A percentile compares a stretch with the other conserved stretches of the same genome.
phyloP scores from a whole-genome alignment of 208 protist genomes.

The Leishmania martiniquensis region DNA sequence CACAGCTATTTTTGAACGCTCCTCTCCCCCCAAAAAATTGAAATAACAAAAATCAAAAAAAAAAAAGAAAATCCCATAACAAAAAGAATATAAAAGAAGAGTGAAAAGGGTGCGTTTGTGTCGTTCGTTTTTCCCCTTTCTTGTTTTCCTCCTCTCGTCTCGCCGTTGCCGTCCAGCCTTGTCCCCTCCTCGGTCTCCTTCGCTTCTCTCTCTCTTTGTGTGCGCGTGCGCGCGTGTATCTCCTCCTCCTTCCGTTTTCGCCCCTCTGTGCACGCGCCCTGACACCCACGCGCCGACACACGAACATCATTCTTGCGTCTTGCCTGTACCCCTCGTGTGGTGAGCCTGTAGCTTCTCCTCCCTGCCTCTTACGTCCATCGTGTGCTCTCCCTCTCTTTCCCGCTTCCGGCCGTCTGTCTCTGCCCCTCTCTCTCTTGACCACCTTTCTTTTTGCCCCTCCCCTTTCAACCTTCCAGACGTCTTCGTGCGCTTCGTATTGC shows the following conservation, averaged over 20 bases:
- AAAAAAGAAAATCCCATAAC: constrained; percentile 39
- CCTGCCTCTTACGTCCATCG: not conserved
- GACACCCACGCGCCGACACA: not conserved
- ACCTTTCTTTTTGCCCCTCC: not conserved
- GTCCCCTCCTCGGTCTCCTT: not conserved
- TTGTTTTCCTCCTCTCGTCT: not conserved
- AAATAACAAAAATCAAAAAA: constrained; percentile 55
- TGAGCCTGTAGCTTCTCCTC: not conserved
- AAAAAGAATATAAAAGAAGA: constrained; percentile 35
- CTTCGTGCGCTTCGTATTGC: not conserved
- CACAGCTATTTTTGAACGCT: constrained; percentile 38
- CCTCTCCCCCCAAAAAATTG: constrained; percentile 30
- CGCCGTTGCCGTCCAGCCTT: not conserved
- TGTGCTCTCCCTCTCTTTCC: not conserved
- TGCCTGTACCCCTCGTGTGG: not conserved
- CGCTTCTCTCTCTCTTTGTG: not conserved
- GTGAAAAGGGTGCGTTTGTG: constrained; percentile 5
- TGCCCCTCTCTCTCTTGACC: not conserved
- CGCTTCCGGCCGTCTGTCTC: too few species aligned
- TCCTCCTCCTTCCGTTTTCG: not conserved
- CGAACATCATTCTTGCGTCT: not conserved
- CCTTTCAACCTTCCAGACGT: not conserved
- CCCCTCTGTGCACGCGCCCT: not conserved
- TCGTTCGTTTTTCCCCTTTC: constrained; percentile 7
- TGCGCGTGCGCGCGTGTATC: not conserved